Percentiles rank a stretch among this genome's conserved stretches.
Evolutionary conservation across 352 stramenopile species (phyloP).

Genomic region (Phytopythium helicoides): DNA sequence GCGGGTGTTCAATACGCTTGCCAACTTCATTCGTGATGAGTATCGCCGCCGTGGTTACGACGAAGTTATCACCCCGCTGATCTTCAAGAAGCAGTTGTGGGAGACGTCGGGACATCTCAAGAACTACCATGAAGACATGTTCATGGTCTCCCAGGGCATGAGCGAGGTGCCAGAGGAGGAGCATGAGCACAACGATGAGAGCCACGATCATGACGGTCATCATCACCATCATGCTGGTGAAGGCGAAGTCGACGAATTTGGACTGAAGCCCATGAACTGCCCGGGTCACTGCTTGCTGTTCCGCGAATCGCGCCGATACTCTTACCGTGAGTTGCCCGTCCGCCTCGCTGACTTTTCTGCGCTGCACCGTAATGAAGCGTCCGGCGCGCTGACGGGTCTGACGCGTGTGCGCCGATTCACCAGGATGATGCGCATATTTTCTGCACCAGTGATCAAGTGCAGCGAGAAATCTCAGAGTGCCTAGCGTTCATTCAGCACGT

Average conservation of each 20-base stretch:
- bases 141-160: slow-evolving; percentile 80
- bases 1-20: slow-evolving; percentile 97
- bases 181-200: slow-evolving; percentile 20
- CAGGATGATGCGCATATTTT: slow-evolving; percentile 99
- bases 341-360: slow-evolving; percentile 95
- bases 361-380: slow-evolving; percentile 95
- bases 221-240: slow-evolving; percentile 23
- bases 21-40: slow-evolving; percentile 75
- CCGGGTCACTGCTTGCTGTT: slow-evolving; percentile 97
- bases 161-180: slow-evolving; percentile 9
- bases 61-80: slow-evolving; percentile 96
- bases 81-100: slow-evolving; percentile 98
- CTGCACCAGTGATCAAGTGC: slow-evolving; percentile 93
- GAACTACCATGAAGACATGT: slow-evolving; percentile 98
- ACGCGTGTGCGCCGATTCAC: slow-evolving; percentile 97
- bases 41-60: slow-evolving; percentile 93
- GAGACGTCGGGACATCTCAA: slow-evolving; percentile 96
- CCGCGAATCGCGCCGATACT: slow-evolving; percentile 92
- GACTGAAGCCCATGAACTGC: slow-evolving; percentile 99
- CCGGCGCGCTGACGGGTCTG: slow-evolving; percentile 94
- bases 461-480: slow-evolving; percentile 94
- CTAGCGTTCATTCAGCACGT: slow-evolving; percentile 94
- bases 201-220: slow-evolving; percentile 14
- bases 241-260: slow-evolving; percentile 90
- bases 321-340: slow-evolving; percentile 95